Evolutionary conservation across 2,329 filamentous ascomycete species (phyloP), one percentile per base, ranked within the genome.

Genomic region (Coniochaeta sp.): DNA sequence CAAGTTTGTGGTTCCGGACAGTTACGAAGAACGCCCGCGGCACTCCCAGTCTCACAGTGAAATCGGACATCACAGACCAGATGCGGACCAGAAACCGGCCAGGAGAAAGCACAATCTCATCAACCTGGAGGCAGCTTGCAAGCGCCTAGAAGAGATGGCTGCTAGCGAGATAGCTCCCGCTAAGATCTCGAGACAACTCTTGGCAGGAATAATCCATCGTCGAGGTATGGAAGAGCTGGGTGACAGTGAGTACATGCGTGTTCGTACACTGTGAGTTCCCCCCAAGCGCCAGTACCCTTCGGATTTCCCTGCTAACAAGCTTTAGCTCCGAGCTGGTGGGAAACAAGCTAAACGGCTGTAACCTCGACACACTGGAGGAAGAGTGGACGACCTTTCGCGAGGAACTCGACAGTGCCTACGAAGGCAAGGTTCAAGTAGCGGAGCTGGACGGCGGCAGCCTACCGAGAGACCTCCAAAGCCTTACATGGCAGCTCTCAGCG

Each of bases 1-100:
- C 62, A 22, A 65, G 69, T 61, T 67, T 74, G 59, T 63, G 69
- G 50, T 77, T 68, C 57, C 75, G 69, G 70, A 74, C 67, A 61
- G 71, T 70, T 61, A 74, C 69, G 60, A 61, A 6, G 47, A 34
- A 5, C 47, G 47, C 22, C 2, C 47, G 31, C 16, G 1, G 3
- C 19, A 6, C 47, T 12, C 47, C 11, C 22, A 4, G 24, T 31
- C 26, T 6, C 24, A 52, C 22, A 17, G 6, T 19, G 26, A 52
- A n/a, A 52, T 3, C 24, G 3, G 11, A 17, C 43, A 24, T 24
- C 43, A 47, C 19, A 14, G 16, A 52, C 22, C 47, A 52, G 22
- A 28, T 22, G n/a, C 24, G 14, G 47, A 52, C 22, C 22, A n/a
- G 26, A 31, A 28, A 28, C 47, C 14, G 26, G 47, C n/a, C 24